Evolutionary conservation across 768 basidiomycete genomes (phyloP), one percentile per base, ranked within the genome.

Genomic region (Solioccasus polychromus): DNA sequence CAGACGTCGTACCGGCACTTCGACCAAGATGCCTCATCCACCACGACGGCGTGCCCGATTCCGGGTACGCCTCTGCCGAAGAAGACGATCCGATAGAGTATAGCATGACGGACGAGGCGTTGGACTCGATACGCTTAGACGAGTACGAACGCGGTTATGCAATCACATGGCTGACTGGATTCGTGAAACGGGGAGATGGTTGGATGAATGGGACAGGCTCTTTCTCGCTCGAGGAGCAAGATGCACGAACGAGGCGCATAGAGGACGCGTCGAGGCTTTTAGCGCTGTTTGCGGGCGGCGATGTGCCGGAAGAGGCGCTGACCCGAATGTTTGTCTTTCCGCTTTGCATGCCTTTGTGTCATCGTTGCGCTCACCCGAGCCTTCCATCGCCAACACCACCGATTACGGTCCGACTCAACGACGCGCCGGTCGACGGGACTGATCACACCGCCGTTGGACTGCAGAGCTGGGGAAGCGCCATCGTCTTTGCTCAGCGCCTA

Each of bases 401-500:
- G 24, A 63, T 84, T 35, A 56, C 61, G 15, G 71, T 85, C 39
- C 73, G 83, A 62, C 70, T 91, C 26, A 85, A 84, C 58, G 88
- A 91, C 54, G 86, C 79, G 1, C 77, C 83, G 1, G 67, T 88
- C 31, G 70, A 77, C 22, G 69, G 65, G 25, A 71, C 75, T 12
- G 88, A 90, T 59, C 83, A 90, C 60, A 88, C 86, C 9, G 82
- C 80, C 15, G 88, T 90, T 25, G 88, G 90, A 1, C 68, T 92
- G 35, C 89, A 92, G 63, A 90, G 85, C 57, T 92, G 90, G 89
- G 88, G 80, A 8, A 83, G 85, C 55, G 78, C 82, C 15, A 85
- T 89, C 57, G 64, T 88, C 28, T 73, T 92, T 37, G 82, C 81
- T 1, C 76, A 83, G 54, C 73, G 75, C 36, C 71, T 91, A 39